phyloP scores from a whole-genome alignment of 495 filamentous ascomycete species.

The Recurvomyces mirabilis region DNA sequence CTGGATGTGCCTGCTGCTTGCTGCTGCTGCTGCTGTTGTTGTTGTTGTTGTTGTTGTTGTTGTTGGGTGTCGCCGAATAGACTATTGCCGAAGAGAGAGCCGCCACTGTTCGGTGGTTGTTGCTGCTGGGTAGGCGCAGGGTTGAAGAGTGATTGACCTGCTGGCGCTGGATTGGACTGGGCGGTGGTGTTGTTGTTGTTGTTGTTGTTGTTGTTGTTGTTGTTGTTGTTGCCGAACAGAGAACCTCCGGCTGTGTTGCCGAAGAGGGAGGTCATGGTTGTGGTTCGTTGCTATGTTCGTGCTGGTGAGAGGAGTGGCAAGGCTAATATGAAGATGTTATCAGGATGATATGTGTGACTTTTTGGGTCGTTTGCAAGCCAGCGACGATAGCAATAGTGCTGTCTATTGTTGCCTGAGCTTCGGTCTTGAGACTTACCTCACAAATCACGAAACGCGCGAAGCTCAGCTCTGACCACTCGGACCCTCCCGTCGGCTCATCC shows the following conservation, averaged over 20 bases:
- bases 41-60: slow-evolving; percentile 12
- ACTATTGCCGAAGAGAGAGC: slow-evolving; percentile 11
- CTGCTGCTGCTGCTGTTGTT: slow-evolving; percentile 31
- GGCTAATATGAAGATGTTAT: no score
- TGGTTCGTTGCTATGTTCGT: no score
- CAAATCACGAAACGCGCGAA: slow-evolving; percentile 17
- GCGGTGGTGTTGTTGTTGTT: slow-evolving; percentile 23
- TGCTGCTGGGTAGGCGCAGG: slow-evolving; percentile 25
- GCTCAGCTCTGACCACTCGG: slow-evolving; percentile 19
- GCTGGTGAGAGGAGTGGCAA: no score
- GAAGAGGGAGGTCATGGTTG: slow-evolving; percentile 7
- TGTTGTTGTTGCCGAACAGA: slow-evolving; percentile 32
- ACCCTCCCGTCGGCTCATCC: no score
- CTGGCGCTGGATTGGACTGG: slow-evolving; percentile 11
- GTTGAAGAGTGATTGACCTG: slow-evolving; percentile 30
- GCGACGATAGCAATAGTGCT: no score
- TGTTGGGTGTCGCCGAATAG: slow-evolving; percentile 16
- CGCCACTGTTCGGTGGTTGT: slow-evolving; percentile 28
- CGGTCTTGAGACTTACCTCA: background rate
- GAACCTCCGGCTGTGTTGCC: slow-evolving; percentile 27
- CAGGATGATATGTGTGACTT: no score
- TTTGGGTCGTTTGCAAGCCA: no score
- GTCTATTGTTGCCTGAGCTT: no score
- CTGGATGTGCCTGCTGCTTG: slow-evolving; percentile 22
- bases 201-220: slow-evolving; percentile 16